Base-by-base conservation (phyloP, 208 protist species). In the Herpetomonas tarakana region DNA sequence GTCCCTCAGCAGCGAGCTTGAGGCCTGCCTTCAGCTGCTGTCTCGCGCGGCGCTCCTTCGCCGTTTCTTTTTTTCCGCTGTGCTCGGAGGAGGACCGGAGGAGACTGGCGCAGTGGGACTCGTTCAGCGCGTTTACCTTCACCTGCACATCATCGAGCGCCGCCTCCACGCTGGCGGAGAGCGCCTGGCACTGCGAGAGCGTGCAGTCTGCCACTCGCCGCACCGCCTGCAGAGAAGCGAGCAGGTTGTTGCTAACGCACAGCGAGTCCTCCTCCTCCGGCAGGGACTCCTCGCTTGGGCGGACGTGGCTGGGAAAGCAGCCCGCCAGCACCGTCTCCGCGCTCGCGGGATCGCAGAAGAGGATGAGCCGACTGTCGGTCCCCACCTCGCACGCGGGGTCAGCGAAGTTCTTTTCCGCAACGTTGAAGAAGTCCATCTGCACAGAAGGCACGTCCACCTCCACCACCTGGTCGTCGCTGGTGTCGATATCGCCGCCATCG, bases 51-150 rank as follows among this genome's bases (percentile, higher is more conserved):
- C 49, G 27, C 52, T 29, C 24, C n/a, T 28, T 29, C 60, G 45
- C 46, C 26, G 0, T 29, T 29, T 63, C 58, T 54, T 63, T 63
- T 55, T 56, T 56, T 56, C 3, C 58, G 9, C 14, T 41, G 35
- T 41, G 9, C 9, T 18, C 35, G 35, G 35, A 14, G 35, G 35
- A 41, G 35, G 35, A 41, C 14, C 9, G 9, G 35, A 41, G 35
- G 35, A 41, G 35, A 6, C 6, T 6, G 35, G 9, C 14, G 9
- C 9, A 18, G 9, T 14, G 35, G 14, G 6, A 41, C 35, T 41
- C 35, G 6, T 41, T 6, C 35, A 41, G 14, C 35, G 35, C 35
- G 9, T 18, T 6, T 18, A 41, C 9, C 14, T 41, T 41, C 9
- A 14, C 35, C 35, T 41, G 35, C 35, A 14, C 35, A 41, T 41